A percentile compares a stretch with the other conserved stretches of the same genome.
phyloP scores from a whole-genome alignment of 2,329 filamentous ascomycete species.

The Trichoderma oligosporum region DNA sequence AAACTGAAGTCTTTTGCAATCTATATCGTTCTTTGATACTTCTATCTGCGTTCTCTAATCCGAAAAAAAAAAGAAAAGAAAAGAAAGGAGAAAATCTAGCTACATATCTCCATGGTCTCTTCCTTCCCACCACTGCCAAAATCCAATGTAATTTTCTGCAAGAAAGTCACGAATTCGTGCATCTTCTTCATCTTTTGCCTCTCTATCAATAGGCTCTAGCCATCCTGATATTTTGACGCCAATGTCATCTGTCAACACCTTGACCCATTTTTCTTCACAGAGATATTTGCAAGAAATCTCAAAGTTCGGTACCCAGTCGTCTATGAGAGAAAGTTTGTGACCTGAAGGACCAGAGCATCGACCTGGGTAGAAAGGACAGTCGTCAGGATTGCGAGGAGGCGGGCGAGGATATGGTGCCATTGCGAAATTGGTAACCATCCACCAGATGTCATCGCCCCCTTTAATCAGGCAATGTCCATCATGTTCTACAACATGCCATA shows the following conservation, averaged over 20 bases:
- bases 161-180: not conserved
- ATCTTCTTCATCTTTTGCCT: not conserved
- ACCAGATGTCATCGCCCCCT: not conserved
- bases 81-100: not conserved
- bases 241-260: not conserved
- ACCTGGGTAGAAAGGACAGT: not conserved
- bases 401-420: not conserved
- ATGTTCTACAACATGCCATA: constrained; percentile 9
- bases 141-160: not conserved
- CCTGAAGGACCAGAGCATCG: not conserved
- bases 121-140: not conserved
- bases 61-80: too few species aligned
- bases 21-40: too few species aligned
- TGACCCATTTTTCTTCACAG: constrained; percentile 10
- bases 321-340: constrained; percentile 7
- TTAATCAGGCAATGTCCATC: not conserved
- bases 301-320: constrained; percentile 11
- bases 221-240: not conserved
- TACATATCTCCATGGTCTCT: not conserved
- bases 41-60: too few species aligned
- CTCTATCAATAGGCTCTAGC: not conserved
- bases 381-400: not conserved
- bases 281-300: constrained; percentile 13
- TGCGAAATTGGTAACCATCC: constrained; percentile 14
- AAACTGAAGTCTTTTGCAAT: too few species aligned